Base-by-base conservation (phyloP, 1,284 basidiomycete genomes). In the Rhodotorula sp. region DNA sequence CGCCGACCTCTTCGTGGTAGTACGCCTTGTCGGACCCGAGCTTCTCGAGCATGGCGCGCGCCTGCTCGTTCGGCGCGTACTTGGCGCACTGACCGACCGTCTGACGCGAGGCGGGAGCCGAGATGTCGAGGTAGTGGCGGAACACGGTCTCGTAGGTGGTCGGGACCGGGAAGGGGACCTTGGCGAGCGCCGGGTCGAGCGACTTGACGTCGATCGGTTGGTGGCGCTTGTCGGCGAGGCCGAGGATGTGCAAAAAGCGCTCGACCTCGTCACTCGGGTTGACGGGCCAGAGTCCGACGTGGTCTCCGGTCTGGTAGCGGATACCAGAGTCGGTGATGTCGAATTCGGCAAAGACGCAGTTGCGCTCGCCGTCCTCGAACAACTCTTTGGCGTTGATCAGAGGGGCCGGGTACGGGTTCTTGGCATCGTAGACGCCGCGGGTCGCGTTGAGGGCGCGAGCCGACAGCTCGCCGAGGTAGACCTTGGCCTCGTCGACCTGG, bases 301-400 rank as follows among this genome's bases (percentile, higher is more conserved):
- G 96, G 82, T 99, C 96, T 71, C 96, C 96, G 78, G 97, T 94
- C 83, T 98, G 96, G 83, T 99, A 99, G n/a, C 90, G 91, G 79
- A 98, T 91, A 68, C 95, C 95, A 63, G 93, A 95, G 56, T 92
- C 93, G 82, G 95, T 92, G 52, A 92, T 94, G 83, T 90, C 90
- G 79, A 99, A 90, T 81, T 99, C 96, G 80, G 96, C 86, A 81
- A 98, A 95, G 47, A 97, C 89, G 80, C 97, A 99, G 82, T 96
- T 97, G 65, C 96, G 89, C 73, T 93, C 91, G 21, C 86, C 86
- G 62, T 85, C 86, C 48, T 85, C 82, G 84, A 99, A 98, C 29
- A 99, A 88, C 81, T 99, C 97, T 70, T 87, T 88, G 52, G 92
- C 86, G 58, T 85, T 83, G 58, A 84, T 82, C 79, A 98, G 89